phyloP scores from a whole-genome alignment of 208 protist species.

The Porcisia deanei region DNA sequence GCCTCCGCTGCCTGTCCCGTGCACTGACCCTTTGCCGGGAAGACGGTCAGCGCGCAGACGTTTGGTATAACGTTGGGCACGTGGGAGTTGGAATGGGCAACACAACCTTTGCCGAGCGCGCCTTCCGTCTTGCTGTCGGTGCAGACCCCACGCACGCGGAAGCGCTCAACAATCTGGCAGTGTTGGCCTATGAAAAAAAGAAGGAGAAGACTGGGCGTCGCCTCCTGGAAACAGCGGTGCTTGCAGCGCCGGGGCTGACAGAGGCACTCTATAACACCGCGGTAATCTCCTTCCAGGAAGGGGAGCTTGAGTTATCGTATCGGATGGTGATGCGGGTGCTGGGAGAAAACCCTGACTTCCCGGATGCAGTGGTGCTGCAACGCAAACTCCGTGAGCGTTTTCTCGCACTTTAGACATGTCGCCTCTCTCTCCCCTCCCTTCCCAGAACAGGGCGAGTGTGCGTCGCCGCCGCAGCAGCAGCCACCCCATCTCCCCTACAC shows the following conservation, averaged over 20 bases:
- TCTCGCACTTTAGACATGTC: conserved; percentile 35
- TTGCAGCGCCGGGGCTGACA: conserved; percentile 68
- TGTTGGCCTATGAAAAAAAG: conserved; percentile 49
- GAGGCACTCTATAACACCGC: conserved; percentile 95
- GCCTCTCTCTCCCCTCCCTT: neutral
- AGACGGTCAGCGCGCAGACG: conserved; percentile 74
- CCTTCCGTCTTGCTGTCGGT: conserved; percentile 90
- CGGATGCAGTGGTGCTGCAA: conserved; percentile 72
- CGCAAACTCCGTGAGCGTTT: conserved; percentile 62
- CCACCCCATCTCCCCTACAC: neutral
- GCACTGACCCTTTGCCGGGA: conserved; percentile 76
- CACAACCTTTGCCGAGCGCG: conserved; percentile 86
- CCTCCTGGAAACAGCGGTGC: conserved; percentile 75
- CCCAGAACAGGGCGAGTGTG: neutral
- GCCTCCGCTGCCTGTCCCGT: conserved; percentile 92
- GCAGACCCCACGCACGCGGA: conserved; percentile 92
- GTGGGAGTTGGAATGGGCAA: conserved; percentile 94
- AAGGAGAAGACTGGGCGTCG: conserved; percentile 56
- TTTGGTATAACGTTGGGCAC: conserved; percentile 97
- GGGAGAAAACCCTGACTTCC: conserved; percentile 82
- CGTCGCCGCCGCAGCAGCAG: neutral
- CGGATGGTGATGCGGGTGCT: conserved; percentile 59
- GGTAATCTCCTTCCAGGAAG: conserved; percentile 66
- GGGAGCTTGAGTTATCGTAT: conserved; percentile 85
- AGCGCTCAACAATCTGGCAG: conserved; percentile 94